Percentiles rank a stretch among this genome's conserved stretches.
Evolutionary conservation across 2,329 filamentous ascomycete species (phyloP).

Genomic region (Xylariaceae sp.): DNA sequence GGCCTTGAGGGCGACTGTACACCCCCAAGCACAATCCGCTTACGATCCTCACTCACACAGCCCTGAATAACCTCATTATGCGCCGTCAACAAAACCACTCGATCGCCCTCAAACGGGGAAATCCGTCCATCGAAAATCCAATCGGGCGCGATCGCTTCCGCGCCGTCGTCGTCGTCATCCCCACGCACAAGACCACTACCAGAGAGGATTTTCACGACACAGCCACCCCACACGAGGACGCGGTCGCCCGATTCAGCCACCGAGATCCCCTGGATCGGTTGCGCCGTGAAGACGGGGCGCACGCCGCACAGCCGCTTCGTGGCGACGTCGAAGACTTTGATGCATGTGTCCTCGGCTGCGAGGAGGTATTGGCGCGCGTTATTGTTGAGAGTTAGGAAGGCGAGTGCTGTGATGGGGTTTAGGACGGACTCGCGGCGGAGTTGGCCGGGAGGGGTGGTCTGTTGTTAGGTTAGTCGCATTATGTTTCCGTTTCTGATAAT

Average conservation of each 20-base stretch:
- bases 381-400: constrained; percentile 38
- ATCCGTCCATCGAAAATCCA: constrained; percentile 70
- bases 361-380: constrained; percentile 40
- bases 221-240: constrained; percentile 66
- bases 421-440: constrained; percentile 37
- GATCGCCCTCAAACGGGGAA: constrained; percentile 38
- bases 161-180: neutral
- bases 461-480: neutral
- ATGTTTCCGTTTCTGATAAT: too few species aligned
- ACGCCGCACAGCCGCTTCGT: constrained; percentile 36
- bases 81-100: constrained; percentile 67
- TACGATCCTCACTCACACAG: constrained; percentile 19
- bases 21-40: constrained; percentile 40
- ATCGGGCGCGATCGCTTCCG: constrained; percentile 49
- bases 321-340: constrained; percentile 48
- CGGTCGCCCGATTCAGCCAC: constrained; percentile 27
- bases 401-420: constrained; percentile 56
- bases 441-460: constrained; percentile 20
- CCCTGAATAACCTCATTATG: constrained; percentile 74
- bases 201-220: constrained; percentile 45
- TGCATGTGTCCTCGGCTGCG: constrained; percentile 54
- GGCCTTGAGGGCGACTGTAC: constrained; percentile 65
- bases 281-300: constrained; percentile 56
- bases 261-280: constrained; percentile 70
- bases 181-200: constrained; percentile 20